Percentiles rank a stretch among this genome's conserved stretches.
Conservation (phyloP, 352 stramenopile genomes). For the Thalassiosira hispida region DNA sequence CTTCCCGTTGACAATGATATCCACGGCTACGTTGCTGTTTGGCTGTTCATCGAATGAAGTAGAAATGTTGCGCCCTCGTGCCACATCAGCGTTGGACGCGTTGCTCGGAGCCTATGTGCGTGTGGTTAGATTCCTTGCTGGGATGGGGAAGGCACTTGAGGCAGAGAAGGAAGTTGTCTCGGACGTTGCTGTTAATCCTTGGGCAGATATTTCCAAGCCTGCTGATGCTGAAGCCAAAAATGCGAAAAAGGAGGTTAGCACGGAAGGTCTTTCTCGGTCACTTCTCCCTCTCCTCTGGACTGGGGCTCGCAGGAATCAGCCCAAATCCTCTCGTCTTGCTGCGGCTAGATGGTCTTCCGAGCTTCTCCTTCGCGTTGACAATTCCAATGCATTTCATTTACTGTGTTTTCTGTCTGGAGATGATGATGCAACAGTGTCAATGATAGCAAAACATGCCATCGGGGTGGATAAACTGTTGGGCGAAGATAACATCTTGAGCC, state of each 20-base stretch:
- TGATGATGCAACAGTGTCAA: slow-evolving; percentile 67
- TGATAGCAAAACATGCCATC: slow-evolving; percentile 70
- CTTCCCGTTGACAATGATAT: slow-evolving; percentile 40
- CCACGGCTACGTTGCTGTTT: slow-evolving; percentile 71
- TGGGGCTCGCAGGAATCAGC: slow-evolving; percentile 51
- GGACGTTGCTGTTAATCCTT: slow-evolving; percentile 47
- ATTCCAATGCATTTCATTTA: slow-evolving; percentile 65
- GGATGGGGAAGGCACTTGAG: slow-evolving; percentile 4
- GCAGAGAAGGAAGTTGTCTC: background rate
- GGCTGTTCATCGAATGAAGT: slow-evolving; percentile 72
- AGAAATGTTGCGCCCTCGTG: slow-evolving; percentile 68
- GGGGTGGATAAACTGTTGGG: slow-evolving; percentile 48
- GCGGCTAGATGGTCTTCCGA: slow-evolving; percentile 71
- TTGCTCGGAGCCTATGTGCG: slow-evolving; percentile 67
- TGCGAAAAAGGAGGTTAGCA: slow-evolving; percentile 8
- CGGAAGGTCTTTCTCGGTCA: slow-evolving; percentile 45
- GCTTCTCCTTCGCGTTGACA: slow-evolving; percentile 61
- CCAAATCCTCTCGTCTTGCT: slow-evolving; percentile 71
- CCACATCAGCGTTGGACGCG: slow-evolving; percentile 70
- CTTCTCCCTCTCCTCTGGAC: slow-evolving; percentile 74
- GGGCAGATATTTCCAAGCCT: slow-evolving; percentile 22
- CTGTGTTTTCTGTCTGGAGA: slow-evolving; percentile 80
- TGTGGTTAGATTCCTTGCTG: slow-evolving; percentile 34
- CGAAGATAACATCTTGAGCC: slow-evolving; percentile 31
- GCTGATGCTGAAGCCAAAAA: background rate